phyloP scores from a whole-genome alignment of 2,329 filamentous ascomycete species.

The Waltergamsia citrina region DNA sequence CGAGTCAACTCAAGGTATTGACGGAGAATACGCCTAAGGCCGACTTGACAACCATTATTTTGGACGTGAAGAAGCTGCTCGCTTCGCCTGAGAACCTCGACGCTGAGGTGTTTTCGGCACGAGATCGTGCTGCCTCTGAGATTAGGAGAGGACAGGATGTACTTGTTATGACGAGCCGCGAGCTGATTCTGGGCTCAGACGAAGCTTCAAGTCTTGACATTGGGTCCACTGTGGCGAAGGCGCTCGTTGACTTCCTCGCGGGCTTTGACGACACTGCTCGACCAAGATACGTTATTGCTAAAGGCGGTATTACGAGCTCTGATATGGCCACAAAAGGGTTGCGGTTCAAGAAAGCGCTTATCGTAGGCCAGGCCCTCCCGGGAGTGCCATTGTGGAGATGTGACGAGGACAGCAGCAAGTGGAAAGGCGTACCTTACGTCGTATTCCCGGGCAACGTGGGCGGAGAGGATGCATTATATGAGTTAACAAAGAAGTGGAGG shows the following conservation, averaged over 20 bases:
- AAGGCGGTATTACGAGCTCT: slow-evolving; percentile 49
- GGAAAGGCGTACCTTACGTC: too few species aligned
- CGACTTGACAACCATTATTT: slow-evolving; percentile 32
- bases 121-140: slow-evolving; percentile 23
- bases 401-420: too few species aligned
- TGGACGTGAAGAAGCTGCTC: slow-evolving; percentile 38
- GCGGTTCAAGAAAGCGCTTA: slow-evolving; percentile 38
- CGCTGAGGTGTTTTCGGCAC: slow-evolving; percentile 18
- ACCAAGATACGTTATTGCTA: slow-evolving; percentile 49
- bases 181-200: slow-evolving; percentile 34
- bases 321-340: slow-evolving; percentile 48
- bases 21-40: slow-evolving; percentile 22
- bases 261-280: slow-evolving; percentile 28
- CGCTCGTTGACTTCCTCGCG: slow-evolving; percentile 37
- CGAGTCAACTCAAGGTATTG: slow-evolving; percentile 38
- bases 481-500: too few species aligned
- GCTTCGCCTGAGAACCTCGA: slow-evolving; percentile 18
- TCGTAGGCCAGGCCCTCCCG: slow-evolving; percentile 51
- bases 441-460: too few species aligned
- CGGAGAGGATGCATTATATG: too few species aligned
- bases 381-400: too few species aligned
- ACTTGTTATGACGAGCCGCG: slow-evolving; percentile 48
- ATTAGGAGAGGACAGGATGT: slow-evolving; percentile 39
- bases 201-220: slow-evolving; percentile 43
- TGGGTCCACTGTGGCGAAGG: slow-evolving; percentile 38